Conservation (phyloP, 768 basidiomycete species). For the Mycena latifolia region DNA sequence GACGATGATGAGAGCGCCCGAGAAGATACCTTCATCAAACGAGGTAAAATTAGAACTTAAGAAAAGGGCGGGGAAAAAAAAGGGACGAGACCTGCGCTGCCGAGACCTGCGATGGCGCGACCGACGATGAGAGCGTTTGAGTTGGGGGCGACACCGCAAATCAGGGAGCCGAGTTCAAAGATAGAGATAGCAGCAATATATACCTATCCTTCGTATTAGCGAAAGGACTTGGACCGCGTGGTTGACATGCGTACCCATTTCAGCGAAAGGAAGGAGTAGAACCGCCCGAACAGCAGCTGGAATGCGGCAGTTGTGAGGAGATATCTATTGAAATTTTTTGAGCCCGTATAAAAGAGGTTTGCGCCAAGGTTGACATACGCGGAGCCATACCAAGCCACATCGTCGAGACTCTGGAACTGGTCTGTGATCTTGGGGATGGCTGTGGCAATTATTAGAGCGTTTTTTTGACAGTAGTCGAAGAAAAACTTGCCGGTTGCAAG, state of each 20-base stretch:
- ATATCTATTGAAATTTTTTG: slow-evolving; percentile 9
- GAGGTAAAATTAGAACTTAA: not conserved
- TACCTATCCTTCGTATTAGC: not conserved
- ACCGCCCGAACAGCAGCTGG: slow-evolving; percentile 22
- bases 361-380: not conserved
- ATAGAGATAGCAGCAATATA: not conserved
- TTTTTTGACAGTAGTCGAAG: not conserved
- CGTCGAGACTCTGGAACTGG: slow-evolving; percentile 44
- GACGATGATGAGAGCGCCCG: too few species aligned
- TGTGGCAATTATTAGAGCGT: not conserved
- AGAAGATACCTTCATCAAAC: slow-evolving; percentile 16
- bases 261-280: slow-evolving; percentile 19
- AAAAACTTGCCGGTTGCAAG: too few species aligned
- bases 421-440: too few species aligned
- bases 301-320: slow-evolving; percentile 26
- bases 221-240: not conserved
- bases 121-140: too few species aligned
- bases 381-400: slow-evolving; percentile 34
- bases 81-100: too few species aligned
- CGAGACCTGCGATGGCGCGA: too few species aligned
- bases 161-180: too few species aligned
- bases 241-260: slow-evolving; percentile 15
- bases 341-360: too few species aligned
- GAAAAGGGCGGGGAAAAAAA: not conserved
- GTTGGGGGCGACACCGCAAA: too few species aligned